Base-by-base conservation (phyloP, 2,329 filamentous ascomycete genomes). In the Xylaria sp. region DNA sequence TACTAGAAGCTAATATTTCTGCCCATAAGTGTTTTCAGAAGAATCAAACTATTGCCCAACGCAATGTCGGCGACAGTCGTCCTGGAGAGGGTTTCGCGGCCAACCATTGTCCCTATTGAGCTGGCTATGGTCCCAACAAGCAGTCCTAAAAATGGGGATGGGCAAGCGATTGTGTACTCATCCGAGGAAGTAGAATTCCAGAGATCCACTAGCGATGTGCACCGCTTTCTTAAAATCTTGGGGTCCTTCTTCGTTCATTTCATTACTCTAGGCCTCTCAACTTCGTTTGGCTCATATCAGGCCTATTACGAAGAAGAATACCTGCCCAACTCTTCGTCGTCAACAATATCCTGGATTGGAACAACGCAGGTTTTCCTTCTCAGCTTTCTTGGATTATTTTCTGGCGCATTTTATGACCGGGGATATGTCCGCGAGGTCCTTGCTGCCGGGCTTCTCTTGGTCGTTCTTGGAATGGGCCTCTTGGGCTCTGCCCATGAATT, bases 391-490 rank as follows among this genome's bases (percentile, higher is more conserved):
- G 77, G 77, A 12, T 64, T 77, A 2, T 36, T 78, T 54, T 74
- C 74, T 24, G 79, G 79, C 1, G 73, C 72, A 1, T 68, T 79
- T 12, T 76, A 75, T 63, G 79, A 81, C 62, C 74, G 69, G 45
- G 79, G 78, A 6, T 73, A 79, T 61, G 11, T 48, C 11, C 64
- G 61, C 14, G 53, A 51, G 8, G 47, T 39, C 4, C 64, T 67
- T 12, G 32, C 42, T 21, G 24, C 57, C 3, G 67, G 62, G n/a
- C 56, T 64, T 4, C 32, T 57, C 5, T 59, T 78, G 12, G 68
- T 72, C 32, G 65, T 74, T 45, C 24, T 76, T 17, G 78, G 78
- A 4, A 63, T 82, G 48, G 75, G 83, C 53, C 79, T 80, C 69
- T 73, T 77, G 2, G 78, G 77, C 24, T 76, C 82, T 36, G 51